Conservation (phyloP, 179 eudicot genomes). For the Nepenthes alata region DNA sequence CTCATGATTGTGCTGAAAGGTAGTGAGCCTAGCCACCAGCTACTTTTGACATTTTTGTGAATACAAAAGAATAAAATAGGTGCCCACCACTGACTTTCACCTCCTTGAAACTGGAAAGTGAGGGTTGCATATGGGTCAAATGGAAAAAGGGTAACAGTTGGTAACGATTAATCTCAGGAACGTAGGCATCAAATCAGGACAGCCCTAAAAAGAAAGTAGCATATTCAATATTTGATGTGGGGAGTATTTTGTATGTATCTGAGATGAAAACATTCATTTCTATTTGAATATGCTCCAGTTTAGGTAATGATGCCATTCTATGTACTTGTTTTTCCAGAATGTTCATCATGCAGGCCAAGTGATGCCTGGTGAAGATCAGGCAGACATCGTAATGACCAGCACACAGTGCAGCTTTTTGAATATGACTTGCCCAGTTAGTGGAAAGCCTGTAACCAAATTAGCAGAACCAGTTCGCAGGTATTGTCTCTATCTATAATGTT, state of each 20-base stretch:
- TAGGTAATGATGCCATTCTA: neutral
- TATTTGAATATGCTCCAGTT: neutral
- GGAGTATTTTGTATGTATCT: neutral
- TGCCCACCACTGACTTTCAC: too few species aligned
- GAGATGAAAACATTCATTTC: neutral
- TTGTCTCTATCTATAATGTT: neutral
- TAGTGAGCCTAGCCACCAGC: too few species aligned
- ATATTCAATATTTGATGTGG: too few species aligned
- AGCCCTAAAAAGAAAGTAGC: too few species aligned
- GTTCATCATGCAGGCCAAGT: constrained; percentile 89
- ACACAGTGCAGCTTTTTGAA: constrained; percentile 54
- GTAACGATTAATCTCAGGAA: too few species aligned
- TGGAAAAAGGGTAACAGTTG: too few species aligned
- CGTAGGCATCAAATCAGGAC: too few species aligned
- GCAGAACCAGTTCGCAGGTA: constrained; percentile 80
- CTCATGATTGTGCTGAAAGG: too few species aligned
- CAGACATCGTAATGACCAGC: constrained; percentile 77
- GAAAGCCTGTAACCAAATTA: constrained; percentile 59
- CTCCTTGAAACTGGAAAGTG: too few species aligned
- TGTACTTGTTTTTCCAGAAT: constrained; percentile 29
- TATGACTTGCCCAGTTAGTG: constrained; percentile 60
- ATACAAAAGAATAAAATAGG: too few species aligned
- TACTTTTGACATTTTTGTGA: too few species aligned
- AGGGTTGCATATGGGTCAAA: too few species aligned
- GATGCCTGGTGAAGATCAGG: constrained; percentile 96